Evolutionary conservation across 2,329 filamentous ascomycete genomes (phyloP).

Genomic region (Fusarium keratoplasticum): DNA sequence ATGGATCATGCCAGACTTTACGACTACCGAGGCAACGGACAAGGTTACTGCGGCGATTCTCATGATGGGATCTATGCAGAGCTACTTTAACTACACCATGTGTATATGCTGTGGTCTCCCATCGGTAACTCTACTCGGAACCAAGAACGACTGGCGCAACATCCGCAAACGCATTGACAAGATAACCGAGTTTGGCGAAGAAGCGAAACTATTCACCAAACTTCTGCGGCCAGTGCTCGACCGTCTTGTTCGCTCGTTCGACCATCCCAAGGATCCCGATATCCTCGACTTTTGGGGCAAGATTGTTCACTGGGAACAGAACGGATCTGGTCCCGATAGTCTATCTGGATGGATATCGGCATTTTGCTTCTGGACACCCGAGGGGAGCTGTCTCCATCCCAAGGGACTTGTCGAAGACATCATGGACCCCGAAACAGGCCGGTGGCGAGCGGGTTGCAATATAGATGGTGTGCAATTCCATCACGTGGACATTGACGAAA

Average conservation of each 20-base stretch:
- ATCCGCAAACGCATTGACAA: conserved; percentile 48
- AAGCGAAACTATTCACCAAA: conserved; percentile 48
- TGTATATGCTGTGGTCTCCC: conserved; percentile 61
- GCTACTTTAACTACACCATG: conserved; percentile 54
- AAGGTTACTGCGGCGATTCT: conserved; percentile 56
- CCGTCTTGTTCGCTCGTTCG: conserved; percentile 53
- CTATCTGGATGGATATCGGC: conserved; percentile 31
- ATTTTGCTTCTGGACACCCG: conserved; percentile 32
- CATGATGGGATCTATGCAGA: conserved; percentile 64
- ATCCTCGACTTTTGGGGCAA: conserved; percentile 53
- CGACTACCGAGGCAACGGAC: conserved; percentile 61
- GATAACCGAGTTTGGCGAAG: conserved; percentile 52
- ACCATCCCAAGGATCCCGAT: conserved; percentile 37
- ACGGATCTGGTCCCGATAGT: neutral
- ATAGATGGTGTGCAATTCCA: conserved; percentile 12
- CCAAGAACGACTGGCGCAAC: conserved; percentile 57
- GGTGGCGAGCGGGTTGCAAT: neutral
- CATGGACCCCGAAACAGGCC: neutral
- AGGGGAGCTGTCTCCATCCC: neutral
- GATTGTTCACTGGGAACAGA: conserved; percentile 12
- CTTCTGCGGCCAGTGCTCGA: conserved; percentile 54
- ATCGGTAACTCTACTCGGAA: conserved; percentile 62
- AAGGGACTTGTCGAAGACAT: neutral
- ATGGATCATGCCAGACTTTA: conserved; percentile 61
- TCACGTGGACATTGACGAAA: neutral